Base-by-base conservation (phyloP, 2,329 filamentous ascomycete genomes). In the Verticillium albo-atrum region DNA sequence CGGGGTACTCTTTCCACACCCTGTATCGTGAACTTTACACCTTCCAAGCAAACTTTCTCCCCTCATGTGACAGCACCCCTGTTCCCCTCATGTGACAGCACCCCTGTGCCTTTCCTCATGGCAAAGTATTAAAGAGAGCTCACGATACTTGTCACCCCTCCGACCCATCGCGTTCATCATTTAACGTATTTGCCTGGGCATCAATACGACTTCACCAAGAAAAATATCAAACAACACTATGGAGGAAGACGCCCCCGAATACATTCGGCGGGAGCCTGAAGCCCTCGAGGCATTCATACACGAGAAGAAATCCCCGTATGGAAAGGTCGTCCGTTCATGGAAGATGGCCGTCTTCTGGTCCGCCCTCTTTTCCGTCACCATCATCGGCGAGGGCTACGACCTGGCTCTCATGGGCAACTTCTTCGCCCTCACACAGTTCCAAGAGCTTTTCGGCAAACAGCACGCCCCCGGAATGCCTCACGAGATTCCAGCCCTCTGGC, bases 401-500 rank as follows among this genome's bases (percentile, higher is more conserved):
- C 67, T 70, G 2, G 72, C 70, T 17, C 63, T 76, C 4, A 65
- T 75, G 55, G 67, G 67, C 23, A 71, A 70, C 27, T 72, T 74
- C 60, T 74, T 69, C 51, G 71, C 65, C 23, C 70, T 70, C 59
- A 64, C 30, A n/a, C 68, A 28, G 65, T 72, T 61, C 60, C 62
- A 57, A 17, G 66, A 59, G 59, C 68, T 56, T 52, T 76, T 72
- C 55, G 72, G 73, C 20, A 15, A 23, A 7, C 35, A 61, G 3
- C 55, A 60, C 2, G 23, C 42, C 15, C 32, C 51, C 2, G 57
- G 71, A 35, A 68, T 66, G 4, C 63, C 64, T 10, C 76, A 75
- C 54, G 70, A 75, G 62, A 68, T 80, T 20, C 68, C 72, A 2
- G 72, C 74, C 1, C 63, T 72, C 6, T 80, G 78, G 78, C 77